Evolutionary conservation across 2,329 filamentous ascomycete species (phyloP), one percentile per base, ranked within the genome.

Genomic region (Arthroderma sp.): DNA sequence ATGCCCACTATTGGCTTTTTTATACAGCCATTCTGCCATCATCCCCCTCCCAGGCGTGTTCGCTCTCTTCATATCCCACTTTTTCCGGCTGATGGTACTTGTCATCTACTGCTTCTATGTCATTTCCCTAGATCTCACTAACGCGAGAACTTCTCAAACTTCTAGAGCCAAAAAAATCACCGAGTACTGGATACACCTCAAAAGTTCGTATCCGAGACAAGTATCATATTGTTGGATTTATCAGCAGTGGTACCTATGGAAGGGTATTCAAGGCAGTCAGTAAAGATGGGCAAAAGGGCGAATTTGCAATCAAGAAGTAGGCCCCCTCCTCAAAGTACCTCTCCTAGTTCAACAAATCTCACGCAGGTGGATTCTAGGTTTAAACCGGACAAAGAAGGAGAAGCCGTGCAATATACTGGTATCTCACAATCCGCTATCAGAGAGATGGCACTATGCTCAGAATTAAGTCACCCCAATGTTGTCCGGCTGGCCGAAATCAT

Each of bases 221-320:
- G 53, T 98, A 96, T 67, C 87, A 91, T 56, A 91, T 98, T 56
- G 82, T 98, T 46, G 91, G 91, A 37, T 98, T 98, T 71, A 98
- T 98, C 56, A 94, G 86, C 61, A 94, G 86, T 55, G 91, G 91
- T 39, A 98, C 91, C 10, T 98, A 98, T 75, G 91, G 91, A 32
- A 82, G 91, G 30, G 91, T 98, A 5, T 98, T 96, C 76, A 98
- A 98, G 62, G 91, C 91, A 11, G 72, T 86, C 37, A 80, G 85
- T 55, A 80, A 81, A 52, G 75, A 83, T 68, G 77, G 80, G 55
- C 70, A 80, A 61, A 67, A 78, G 42, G 84, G 85, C 50, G 86
- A 94, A 58, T 95, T 94, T 60, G 91, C 91, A 55, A 98, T 98
- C 71, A 98, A 98, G 62, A 98, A 98, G 77, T 94, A 63, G 57